Percentiles rank a stretch among this genome's conserved stretches.
These are phyloP conservation scores for Purpureocillium takamizusanense DNA, from an alignment of 2,329 filamentous ascomycete genomes.

Conservation along the genomic window DNA sequence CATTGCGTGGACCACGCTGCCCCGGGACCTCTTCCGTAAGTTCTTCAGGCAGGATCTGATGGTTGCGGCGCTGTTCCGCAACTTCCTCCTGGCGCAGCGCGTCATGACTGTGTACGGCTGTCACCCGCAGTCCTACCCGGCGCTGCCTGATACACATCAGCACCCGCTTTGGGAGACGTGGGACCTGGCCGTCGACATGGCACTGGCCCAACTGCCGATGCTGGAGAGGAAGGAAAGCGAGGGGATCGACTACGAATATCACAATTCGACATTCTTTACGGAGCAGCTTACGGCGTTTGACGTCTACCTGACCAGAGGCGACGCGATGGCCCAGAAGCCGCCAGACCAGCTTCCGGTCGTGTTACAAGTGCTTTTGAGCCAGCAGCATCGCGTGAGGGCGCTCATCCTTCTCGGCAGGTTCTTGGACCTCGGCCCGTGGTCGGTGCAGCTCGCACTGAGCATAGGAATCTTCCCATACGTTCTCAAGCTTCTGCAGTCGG, in stretches of 20 bases:
- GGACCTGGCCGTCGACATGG: conserved; percentile 95
- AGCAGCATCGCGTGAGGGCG: conserved; percentile 85
- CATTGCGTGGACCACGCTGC: conserved; percentile 94
- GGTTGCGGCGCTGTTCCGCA: conserved; percentile 96
- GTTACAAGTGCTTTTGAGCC: conserved; percentile 87
- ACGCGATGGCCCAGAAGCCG: conserved; percentile 72
- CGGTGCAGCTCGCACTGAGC: conserved; percentile 92
- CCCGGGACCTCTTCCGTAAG: conserved; percentile 86
- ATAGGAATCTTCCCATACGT: conserved; percentile 99
- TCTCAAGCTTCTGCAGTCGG: conserved; percentile 91
- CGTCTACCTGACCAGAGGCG: conserved; percentile 77
- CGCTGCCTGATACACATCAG: conserved; percentile 88
- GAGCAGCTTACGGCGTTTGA: conserved; percentile 97
- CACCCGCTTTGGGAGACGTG: conserved; percentile 95
- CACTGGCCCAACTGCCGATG: conserved; percentile 78
- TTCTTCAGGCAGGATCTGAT: conserved; percentile 96
- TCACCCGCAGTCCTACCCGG: conserved; percentile 83
- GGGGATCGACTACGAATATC: conserved; percentile 77
- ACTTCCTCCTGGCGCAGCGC: conserved; percentile 87
- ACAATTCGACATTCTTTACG: conserved; percentile 91
- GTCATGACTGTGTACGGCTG: conserved; percentile 97
- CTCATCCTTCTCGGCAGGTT: conserved; percentile 89
- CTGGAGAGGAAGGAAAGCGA: conserved; percentile 70
- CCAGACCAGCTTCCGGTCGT: conserved; percentile 96
- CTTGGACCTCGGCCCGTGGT: conserved; percentile 92